Conservation (phyloP, 2,329 filamentous ascomycete species). For the Verticillium albo-atrum region DNA sequence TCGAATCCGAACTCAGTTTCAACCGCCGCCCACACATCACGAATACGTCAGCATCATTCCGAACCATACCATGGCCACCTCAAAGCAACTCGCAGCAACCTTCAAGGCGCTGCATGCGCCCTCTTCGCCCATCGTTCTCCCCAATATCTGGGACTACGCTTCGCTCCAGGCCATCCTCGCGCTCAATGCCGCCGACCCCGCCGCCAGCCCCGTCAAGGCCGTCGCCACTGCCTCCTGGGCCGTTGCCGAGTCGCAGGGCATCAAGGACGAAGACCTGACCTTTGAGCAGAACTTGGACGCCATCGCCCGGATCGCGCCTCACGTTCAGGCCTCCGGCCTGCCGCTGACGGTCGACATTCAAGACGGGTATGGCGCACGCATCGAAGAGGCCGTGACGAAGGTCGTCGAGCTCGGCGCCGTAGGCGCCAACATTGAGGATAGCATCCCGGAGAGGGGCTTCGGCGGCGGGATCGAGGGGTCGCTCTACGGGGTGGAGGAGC, state of each 20-base stretch:
- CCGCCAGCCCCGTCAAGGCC: conserved; percentile 30
- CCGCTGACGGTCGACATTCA: conserved; percentile 56
- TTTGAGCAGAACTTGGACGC: conserved; percentile 46
- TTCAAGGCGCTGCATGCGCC: conserved; percentile 44
- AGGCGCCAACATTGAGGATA: conserved; percentile 58
- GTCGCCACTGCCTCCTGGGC: conserved; percentile 48
- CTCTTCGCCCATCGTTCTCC: conserved; percentile 44
- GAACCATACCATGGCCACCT: conserved; percentile 10
- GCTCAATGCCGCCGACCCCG: conserved; percentile 25
- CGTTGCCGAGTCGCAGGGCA: conserved; percentile 39
- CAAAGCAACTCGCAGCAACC: conserved; percentile 26
- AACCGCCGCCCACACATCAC: neutral
- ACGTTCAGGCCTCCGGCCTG: conserved; percentile 32
- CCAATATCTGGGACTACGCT: conserved; percentile 51
- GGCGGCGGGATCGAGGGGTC: conserved; percentile 21
- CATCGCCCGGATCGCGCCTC: conserved; percentile 36
- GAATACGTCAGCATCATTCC: neutral
- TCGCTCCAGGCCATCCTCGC: conserved; percentile 41
- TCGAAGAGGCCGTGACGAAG: conserved; percentile 37
- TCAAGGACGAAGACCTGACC: conserved; percentile 43
- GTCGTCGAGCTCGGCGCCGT: conserved; percentile 48
- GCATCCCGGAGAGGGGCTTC: conserved; percentile 28
- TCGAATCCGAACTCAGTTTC: neutral
- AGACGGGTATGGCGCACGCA: conserved; percentile 50
- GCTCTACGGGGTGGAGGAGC: conserved; percentile 35